A percentile compares a stretch with the other conserved stretches of the same genome.
These are phyloP conservation scores for Xylaria castorea DNA, from an alignment of 495 filamentous ascomycete genomes.

Conservation along the genomic window DNA sequence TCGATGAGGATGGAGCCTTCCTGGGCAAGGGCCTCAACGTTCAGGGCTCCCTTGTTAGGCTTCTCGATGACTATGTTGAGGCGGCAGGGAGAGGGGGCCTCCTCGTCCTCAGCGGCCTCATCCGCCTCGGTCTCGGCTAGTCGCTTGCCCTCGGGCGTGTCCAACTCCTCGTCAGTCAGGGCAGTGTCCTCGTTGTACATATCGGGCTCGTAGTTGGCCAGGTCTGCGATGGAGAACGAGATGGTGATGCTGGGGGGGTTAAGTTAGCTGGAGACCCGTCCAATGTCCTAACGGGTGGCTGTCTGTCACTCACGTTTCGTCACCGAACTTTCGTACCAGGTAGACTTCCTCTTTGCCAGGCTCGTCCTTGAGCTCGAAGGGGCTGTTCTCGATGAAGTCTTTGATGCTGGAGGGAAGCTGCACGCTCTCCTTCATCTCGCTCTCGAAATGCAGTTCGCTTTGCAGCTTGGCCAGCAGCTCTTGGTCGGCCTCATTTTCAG, in stretches of 20 bases:
- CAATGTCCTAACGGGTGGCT: not conserved
- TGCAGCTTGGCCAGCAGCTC: slow-evolving; percentile 80
- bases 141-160: slow-evolving; percentile 58
- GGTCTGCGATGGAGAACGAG: slow-evolving; percentile 90
- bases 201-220: slow-evolving; percentile 71
- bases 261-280: slow-evolving; percentile 25
- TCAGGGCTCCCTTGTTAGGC: slow-evolving; percentile 75
- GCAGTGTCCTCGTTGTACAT: slow-evolving; percentile 57
- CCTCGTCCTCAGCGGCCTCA: slow-evolving; percentile 49
- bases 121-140: slow-evolving; percentile 53
- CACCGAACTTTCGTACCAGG: slow-evolving; percentile 80
- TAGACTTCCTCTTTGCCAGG: slow-evolving; percentile 86
- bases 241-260: slow-evolving; percentile 74
- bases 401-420: slow-evolving; percentile 67
- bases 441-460: slow-evolving; percentile 75
- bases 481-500: slow-evolving; percentile 63
- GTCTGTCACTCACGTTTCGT: slow-evolving; percentile 75
- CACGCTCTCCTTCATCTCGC: slow-evolving; percentile 62
- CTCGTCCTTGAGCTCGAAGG: slow-evolving; percentile 76
- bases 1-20: slow-evolving; percentile 89
- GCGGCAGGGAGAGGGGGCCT: slow-evolving; percentile 73
- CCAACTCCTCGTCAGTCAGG: slow-evolving; percentile 66
- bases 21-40: slow-evolving; percentile 85
- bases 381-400: slow-evolving; percentile 74
- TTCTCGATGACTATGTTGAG: slow-evolving; percentile 89